Conservation (phyloP, 768 basidiomycete genomes). For the Boletus fagicola region DNA sequence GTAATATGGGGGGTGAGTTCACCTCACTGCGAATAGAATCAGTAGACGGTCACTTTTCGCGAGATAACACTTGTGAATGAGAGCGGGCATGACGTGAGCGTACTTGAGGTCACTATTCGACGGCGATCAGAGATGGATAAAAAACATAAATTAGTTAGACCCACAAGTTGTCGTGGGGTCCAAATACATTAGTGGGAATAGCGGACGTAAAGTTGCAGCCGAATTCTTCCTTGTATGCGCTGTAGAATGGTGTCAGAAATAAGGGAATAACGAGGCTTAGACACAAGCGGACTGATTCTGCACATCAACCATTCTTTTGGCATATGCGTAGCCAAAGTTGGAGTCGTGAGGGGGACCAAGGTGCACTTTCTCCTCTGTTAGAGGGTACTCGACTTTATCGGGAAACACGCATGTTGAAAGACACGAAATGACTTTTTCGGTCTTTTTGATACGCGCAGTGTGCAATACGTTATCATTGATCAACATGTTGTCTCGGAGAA, state of each 20-base stretch:
- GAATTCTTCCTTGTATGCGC: conserved; percentile 94
- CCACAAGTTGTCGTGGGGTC: conserved; percentile 91
- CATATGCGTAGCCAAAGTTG: conserved; percentile 96
- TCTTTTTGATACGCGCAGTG: conserved; percentile 60
- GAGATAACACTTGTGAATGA: conserved; percentile 90
- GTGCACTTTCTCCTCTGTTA: conserved; percentile 92
- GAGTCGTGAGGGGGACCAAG: conserved; percentile 88
- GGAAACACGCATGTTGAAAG: conserved; percentile 98
- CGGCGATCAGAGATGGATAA: conserved; percentile 3
- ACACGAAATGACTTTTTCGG: conserved; percentile 86
- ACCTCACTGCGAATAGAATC: not conserved
- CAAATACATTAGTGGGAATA: conserved; percentile 98
- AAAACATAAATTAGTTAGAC: conserved; percentile 15
- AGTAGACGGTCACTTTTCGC: conserved; percentile 65
- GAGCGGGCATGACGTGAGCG: conserved; percentile 91
- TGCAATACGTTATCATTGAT: conserved; percentile 96
- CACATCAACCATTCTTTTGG: conserved; percentile 93
- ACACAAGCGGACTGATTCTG: conserved; percentile 75
- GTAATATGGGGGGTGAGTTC: conserved; percentile 30
- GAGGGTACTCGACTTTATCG: conserved; percentile 89
- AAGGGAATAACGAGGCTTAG: no score
- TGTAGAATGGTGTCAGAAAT: conserved; percentile 28
- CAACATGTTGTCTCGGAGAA: conserved; percentile 90
- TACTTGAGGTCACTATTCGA: conserved; percentile 72
- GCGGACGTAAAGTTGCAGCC: conserved; percentile 95